A percentile compares a stretch with the other conserved stretches of the same genome.
phyloP scores from a whole-genome alignment of 768 basidiomycete species.

The Boletus bicolor region DNA sequence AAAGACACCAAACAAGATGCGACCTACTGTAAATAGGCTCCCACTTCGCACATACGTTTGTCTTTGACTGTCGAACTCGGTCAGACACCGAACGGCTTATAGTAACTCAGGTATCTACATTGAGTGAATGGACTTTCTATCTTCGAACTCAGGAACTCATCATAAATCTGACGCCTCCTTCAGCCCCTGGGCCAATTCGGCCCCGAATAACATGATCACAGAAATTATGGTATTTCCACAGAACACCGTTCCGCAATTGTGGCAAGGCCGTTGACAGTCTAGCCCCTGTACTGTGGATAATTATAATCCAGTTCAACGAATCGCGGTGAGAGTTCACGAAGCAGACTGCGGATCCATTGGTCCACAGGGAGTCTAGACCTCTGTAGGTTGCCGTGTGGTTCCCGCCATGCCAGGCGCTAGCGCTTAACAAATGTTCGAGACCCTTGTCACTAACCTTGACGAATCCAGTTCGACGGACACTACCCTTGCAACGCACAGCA shows the following conservation, averaged over 20 bases:
- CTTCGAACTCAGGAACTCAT: not conserved
- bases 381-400: not conserved
- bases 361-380: conserved; percentile 10
- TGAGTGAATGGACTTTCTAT: not conserved
- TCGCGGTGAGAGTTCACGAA: not conserved
- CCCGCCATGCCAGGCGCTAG: not conserved
- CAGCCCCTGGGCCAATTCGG: too few species aligned
- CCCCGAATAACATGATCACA: not conserved
- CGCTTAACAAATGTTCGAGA: conserved; percentile 7
- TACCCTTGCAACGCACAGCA: conserved; percentile 1
- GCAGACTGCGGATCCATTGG: not conserved
- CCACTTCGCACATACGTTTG: too few species aligned
- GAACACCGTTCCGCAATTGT: not conserved
- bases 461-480: not conserved
- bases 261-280: not conserved
- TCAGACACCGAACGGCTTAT: too few species aligned
- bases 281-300: not conserved
- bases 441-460: not conserved
- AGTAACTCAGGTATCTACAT: too few species aligned
- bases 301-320: not conserved
- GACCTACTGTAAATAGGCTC: too few species aligned
- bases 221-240: not conserved
- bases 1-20: conserved; percentile 5
- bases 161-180: not conserved
- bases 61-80: too few species aligned